Percentiles rank a stretch among this genome's conserved stretches.
These are phyloP conservation scores for Capniomyces stellatus DNA, from an alignment of 371 early-diverging fungal genomes.

Conservation along the genomic window DNA sequence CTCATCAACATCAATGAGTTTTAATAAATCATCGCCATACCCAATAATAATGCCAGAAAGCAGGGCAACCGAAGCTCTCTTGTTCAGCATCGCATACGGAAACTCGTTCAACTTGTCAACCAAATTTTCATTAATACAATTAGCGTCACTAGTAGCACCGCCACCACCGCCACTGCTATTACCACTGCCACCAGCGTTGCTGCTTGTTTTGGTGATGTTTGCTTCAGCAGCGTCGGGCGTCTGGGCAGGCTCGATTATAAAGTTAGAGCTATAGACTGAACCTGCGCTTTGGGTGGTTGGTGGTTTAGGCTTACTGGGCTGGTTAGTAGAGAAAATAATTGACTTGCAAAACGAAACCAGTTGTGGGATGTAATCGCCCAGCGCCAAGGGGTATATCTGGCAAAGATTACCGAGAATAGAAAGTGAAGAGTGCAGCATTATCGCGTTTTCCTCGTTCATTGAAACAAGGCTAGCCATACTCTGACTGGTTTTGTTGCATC, in stretches of 20 bases:
- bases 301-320: too few species aligned
- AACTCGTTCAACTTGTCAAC: too few species aligned
- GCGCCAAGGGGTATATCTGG: conserved; percentile 48
- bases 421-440: conserved; percentile 38
- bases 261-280: too few species aligned
- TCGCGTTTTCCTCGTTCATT: conserved; percentile 8
- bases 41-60: not conserved
- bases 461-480: too few species aligned
- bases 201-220: too few species aligned
- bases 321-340: too few species aligned
- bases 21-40: not conserved
- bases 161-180: not conserved
- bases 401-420: conserved; percentile 54
- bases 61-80: not conserved
- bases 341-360: not conserved
- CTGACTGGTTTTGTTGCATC: too few species aligned
- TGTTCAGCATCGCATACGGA: not conserved
- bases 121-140: not conserved
- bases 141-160: not conserved
- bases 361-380: conserved; percentile 9
- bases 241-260: too few species aligned
- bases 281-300: too few species aligned
- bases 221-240: too few species aligned
- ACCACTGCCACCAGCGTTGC: too few species aligned
- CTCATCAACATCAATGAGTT: not conserved